Base-by-base conservation (phyloP, 2,329 filamentous ascomycete species). In the Cercospora brassicicola region DNA sequence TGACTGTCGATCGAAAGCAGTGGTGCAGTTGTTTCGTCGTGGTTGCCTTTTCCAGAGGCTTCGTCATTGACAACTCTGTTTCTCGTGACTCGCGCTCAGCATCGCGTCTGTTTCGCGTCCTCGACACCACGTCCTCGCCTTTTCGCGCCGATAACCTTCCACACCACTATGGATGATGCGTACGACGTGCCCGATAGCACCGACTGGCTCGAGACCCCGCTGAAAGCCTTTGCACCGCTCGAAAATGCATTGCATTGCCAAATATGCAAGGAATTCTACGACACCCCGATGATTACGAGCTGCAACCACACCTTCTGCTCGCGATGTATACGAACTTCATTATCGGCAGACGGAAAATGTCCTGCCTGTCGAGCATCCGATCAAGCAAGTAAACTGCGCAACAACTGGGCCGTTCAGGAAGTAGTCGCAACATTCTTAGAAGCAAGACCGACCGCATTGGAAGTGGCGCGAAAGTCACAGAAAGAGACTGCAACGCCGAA, bases 221-320 rank as follows among this genome's bases (percentile, higher is more conserved):
- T 96, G 1, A 81, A 87, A 15, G 82, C 83, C 13, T 86, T 96
- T 64, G 84, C 88, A 59, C 82, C 87, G 13, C 87, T 99, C 70
- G 95, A 99, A 76, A 89, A 91, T 68, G 89, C 93, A 2, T 85
- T 99, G 20, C 92, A 95, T 74, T 99, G 95, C 81, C 92, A 98
- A 80, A 91, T 99, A 68, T 99, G 95, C 87, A 98, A 98, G 79
- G 96, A 99, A 79, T 96, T 98, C 81, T 98, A 92, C 82, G 89
- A 89, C 69, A 96, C 93, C 61, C 95, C 95, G 0, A 95, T 99
- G 87, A 90, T 97, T 70, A 99, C 95, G 0, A 91, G 92, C 1
- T 99, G 95, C 82, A 91, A 89, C 64, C 95, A 99, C 78, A 98
- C 95, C 0, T 99, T 99, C 77, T 99, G 95, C 84, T 97, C 94